Evolutionary conservation across 1,284 basidiomycete genomes (phyloP).

Genomic region (Puccinia novopanici): DNA sequence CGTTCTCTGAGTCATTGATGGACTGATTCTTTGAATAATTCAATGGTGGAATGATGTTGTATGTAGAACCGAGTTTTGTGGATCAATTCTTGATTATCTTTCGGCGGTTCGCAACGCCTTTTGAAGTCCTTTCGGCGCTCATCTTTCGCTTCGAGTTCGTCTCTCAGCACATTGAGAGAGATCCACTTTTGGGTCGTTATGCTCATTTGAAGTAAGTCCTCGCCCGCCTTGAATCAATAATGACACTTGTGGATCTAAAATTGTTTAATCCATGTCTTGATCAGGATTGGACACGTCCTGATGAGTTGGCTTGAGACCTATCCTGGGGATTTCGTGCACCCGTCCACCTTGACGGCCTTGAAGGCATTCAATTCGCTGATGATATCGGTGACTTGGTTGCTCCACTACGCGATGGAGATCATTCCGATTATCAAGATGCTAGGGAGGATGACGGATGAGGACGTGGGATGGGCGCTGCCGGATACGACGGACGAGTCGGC

Average conservation of each 20-base stretch:
- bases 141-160: conserved; percentile 56
- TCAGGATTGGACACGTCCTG: conserved; percentile 55
- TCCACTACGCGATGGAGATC: conserved; percentile 57
- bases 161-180: conserved; percentile 51
- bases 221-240: too few species aligned
- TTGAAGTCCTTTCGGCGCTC: conserved; percentile 55
- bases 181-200: conserved; percentile 55
- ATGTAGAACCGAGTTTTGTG: conserved; percentile 55
- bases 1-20: neutral
- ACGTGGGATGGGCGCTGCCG: conserved; percentile 56
- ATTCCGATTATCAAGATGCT: conserved; percentile 53
- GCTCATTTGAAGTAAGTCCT: conserved; percentile 56
- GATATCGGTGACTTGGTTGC: conserved; percentile 54
- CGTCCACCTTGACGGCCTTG: conserved; percentile 31
- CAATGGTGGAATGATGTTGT: neutral
- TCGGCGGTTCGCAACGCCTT: conserved; percentile 56
- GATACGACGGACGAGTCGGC: conserved; percentile 49
- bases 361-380: conserved; percentile 43
- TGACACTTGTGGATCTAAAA: too few species aligned
- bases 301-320: conserved; percentile 56
- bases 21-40: neutral
- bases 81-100: conserved; percentile 57
- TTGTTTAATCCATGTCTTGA: too few species aligned
- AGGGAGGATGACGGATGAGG: conserved; percentile 52
- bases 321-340: conserved; percentile 54